Evolutionary conservation across 257 asterid species (phyloP), one percentile per base, ranked within the genome.

Genomic region (Ilex asprella): DNA sequence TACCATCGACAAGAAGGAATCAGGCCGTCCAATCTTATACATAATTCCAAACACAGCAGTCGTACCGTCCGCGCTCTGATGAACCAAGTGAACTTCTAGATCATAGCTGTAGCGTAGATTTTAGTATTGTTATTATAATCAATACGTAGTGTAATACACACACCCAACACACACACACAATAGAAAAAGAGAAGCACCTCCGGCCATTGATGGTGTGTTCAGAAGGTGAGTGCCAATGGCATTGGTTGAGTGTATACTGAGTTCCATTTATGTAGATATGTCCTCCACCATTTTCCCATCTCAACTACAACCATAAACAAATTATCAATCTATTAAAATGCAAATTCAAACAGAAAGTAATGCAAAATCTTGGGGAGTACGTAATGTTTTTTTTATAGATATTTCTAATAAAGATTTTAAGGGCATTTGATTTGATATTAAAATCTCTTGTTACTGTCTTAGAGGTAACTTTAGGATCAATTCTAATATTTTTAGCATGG

Each of bases 181-280:
- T 35, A 35, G 7, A 35, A 35, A 14, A 53, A 53, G 2, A 10
- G 30, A 53, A 7, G 27, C 16, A 87, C 94, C 86, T 84, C 67
- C 59, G 80, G 9, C 95, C 95, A 49, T 88, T 68, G 46, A 86
- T 59, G 16, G 87, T 75, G 78, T 88, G 98, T 51, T 91, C 96
- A 9, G 96, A 84, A 59, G 95, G 96, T 2, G 94, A 74, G 68
- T 88, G 95, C 96, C 98, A 91, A 50, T 91, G 98, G 59, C 58
- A 62, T 59, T 86, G 96, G 31, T 63, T 69, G 15, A 88, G 87
- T 57, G 62, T 72, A 69, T 72, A 56, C n/a, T 10, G 39, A 16
- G 77, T 81, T 55, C 84, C 94, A 39, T 90, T 80, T 12, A 90
- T 67, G 15, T 39, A 27, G 14, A 91, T 76, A 55, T 81, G 50